Evolutionary conservation across 2,329 filamentous ascomycete species (phyloP), one percentile per base, ranked within the genome.

Genomic region (Alternaria rosae): DNA sequence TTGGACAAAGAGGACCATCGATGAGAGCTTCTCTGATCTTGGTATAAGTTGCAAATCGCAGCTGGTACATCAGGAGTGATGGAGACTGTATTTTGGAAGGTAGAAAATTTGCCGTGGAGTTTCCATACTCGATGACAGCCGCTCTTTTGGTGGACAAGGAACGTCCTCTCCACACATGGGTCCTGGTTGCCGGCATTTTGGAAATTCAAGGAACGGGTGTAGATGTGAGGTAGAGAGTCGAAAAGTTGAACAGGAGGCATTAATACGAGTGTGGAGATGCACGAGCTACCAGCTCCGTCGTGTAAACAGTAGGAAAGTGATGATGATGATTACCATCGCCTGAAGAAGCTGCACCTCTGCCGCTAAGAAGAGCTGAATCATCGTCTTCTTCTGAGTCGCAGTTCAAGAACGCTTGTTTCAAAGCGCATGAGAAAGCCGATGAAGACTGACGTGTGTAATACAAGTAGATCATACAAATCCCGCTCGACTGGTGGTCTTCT

Each of bases 181-280:
- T 13, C 0, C 6, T 0, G 12, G 4, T 13, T 3, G 5, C 13
- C 2, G 30, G 3, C 0, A 15, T 15, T 35, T 35, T 15, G 6
- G 32, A 35, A 10, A 38, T 38, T n/a, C 15, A 17, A 1, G 32
- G 4, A 38, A n/a, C n/a, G 32, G 15, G 1, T 38, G 1, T 38
- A 38, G 8, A 10, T 38, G 32, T n/a, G n/a, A 38, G 32, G 1
- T n/a, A 3, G 32, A 38, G 32, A 38, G 8, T 17, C 5, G 4
- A 6, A 2, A 17, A 17, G 2, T 38, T 3, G 0, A 38, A 38
- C 4, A 38, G 0, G 32, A 5, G 8, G 0, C n/a, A 17, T 17
- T 38, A n/a, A 17, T 17, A 38, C n/a, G 32, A 0, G n/a, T 0
- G 10, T n/a, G 32, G 1, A 38, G 32, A 38, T 9, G 32, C 32